Evolutionary conservation across 768 basidiomycete species (phyloP).

Genomic region (Leccinum broughii): DNA sequence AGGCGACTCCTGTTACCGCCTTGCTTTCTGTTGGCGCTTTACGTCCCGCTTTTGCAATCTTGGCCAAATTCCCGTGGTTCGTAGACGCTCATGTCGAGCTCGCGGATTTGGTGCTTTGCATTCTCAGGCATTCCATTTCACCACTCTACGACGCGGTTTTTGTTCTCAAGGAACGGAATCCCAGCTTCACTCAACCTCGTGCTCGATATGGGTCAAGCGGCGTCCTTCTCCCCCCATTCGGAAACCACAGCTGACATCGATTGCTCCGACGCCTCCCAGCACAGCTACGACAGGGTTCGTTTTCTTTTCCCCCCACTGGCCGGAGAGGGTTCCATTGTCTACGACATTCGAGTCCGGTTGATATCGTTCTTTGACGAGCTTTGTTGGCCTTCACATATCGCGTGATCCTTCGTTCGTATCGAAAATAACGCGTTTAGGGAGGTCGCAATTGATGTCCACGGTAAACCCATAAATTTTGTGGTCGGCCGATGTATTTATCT

Average conservation of each 20-base stretch:
- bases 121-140: slow-evolving; percentile 66
- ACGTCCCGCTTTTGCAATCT: slow-evolving; percentile 71
- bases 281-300: slow-evolving; percentile 76
- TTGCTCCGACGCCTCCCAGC: slow-evolving; percentile 79
- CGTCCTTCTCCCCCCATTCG: slow-evolving; percentile 51
- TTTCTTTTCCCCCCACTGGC: slow-evolving; percentile 91
- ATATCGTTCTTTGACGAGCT: slow-evolving; percentile 74
- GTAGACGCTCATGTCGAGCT: slow-evolving; percentile 79
- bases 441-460: slow-evolving; percentile 56
- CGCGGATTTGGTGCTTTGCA: slow-evolving; percentile 82
- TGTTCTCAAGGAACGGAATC: slow-evolving; percentile 58
- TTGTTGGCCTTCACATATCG: slow-evolving; percentile 78
- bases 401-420: slow-evolving; percentile 77
- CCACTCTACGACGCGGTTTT: slow-evolving; percentile 58
- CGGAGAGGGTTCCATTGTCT: slow-evolving; percentile 66
- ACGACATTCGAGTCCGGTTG: slow-evolving; percentile 56
- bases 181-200: slow-evolving; percentile 63
- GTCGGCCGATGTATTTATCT: slow-evolving; percentile 7
- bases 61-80: slow-evolving; percentile 84
- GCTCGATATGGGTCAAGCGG: slow-evolving; percentile 64
- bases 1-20: slow-evolving; percentile 72
- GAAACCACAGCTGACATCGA: slow-evolving; percentile 66
- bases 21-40: slow-evolving; percentile 87
- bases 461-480: slow-evolving; percentile 34
- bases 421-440: slow-evolving; percentile 78